Conservation (phyloP, 1,284 basidiomycete species). For the Cutaneotrichosporon sp. region DNA sequence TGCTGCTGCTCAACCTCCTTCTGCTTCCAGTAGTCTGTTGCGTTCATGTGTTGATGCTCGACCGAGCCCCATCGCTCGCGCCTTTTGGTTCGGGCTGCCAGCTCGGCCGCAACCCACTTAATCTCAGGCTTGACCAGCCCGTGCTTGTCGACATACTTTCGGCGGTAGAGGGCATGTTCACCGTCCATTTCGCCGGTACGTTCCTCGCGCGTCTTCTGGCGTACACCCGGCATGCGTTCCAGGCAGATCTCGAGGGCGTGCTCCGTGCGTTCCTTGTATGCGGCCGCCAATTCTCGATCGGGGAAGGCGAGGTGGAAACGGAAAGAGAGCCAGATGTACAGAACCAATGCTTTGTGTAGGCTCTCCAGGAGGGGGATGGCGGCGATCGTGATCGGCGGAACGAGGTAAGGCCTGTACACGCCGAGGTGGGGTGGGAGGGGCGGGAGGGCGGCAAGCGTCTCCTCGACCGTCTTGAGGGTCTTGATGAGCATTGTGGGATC, state of each 20-base stretch:
- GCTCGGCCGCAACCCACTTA: slow-evolving; percentile 12
- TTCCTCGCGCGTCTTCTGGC: slow-evolving; percentile 28
- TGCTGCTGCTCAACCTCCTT: neutral
- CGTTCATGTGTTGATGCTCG: neutral
- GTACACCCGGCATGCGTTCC: slow-evolving; percentile 46
- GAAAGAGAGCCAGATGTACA: slow-evolving; percentile 85
- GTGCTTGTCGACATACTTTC: slow-evolving; percentile 17
- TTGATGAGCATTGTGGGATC: slow-evolving; percentile 54
- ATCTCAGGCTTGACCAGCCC: slow-evolving; percentile 18
- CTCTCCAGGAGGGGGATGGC: slow-evolving; percentile 64
- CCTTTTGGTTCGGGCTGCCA: neutral
- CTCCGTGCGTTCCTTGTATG: slow-evolving; percentile 68
- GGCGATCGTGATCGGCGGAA: slow-evolving; percentile 39
- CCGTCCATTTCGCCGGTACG: slow-evolving; percentile 12
- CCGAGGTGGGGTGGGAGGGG: slow-evolving; percentile 27
- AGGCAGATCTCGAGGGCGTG: slow-evolving; percentile 61
- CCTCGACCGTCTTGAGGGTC: slow-evolving; percentile 56
- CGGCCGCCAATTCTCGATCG: slow-evolving; percentile 59
- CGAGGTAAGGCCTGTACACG: slow-evolving; percentile 6
- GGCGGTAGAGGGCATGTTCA: slow-evolving; percentile 13
- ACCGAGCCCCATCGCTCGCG: neutral
- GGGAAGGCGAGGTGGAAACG: slow-evolving; percentile 74
- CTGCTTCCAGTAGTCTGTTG: neutral
- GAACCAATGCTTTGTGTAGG: slow-evolving; percentile 74
- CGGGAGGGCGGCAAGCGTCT: slow-evolving; percentile 40